phyloP scores from a whole-genome alignment of 768 basidiomycete species.

The Suillus sp. region DNA sequence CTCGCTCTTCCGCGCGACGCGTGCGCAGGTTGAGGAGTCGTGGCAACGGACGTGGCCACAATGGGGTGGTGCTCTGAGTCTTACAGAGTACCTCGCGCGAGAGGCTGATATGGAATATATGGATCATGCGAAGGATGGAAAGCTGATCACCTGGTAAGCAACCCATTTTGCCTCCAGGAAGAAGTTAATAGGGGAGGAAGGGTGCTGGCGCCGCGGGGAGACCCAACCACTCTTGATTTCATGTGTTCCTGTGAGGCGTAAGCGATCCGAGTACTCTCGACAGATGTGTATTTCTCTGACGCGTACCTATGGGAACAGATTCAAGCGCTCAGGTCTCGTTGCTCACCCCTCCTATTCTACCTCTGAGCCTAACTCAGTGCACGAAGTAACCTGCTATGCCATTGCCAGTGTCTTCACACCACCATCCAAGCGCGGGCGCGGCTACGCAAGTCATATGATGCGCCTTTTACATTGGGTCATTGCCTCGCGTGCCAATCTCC shows the following conservation, averaged over 20 bases:
- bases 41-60: constrained; percentile 36
- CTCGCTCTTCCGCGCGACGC: constrained; percentile 47
- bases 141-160: constrained; percentile 48
- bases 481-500: constrained; percentile 37
- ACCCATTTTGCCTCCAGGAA: neutral
- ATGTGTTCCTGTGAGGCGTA: constrained; percentile 63
- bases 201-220: constrained; percentile 54
- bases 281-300: constrained; percentile 1
- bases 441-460: constrained; percentile 68
- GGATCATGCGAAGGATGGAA: constrained; percentile 47
- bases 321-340: constrained; percentile 34
- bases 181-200: constrained; percentile 29
- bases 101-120: constrained; percentile 40
- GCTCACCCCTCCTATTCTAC: constrained; percentile 23
- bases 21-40: constrained; percentile 42
- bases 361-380: constrained; percentile 11
- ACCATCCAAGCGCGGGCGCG: constrained; percentile 47
- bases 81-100: constrained; percentile 46
- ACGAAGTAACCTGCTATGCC: constrained; percentile 48
- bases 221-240: constrained; percentile 52
- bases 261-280: constrained; percentile 20
- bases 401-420: constrained; percentile 63
- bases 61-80: constrained; percentile 45
- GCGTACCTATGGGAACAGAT: constrained; percentile 34
- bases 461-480: constrained; percentile 59